Evolutionary conservation across 164 flowering plant species (phyloP).

Genomic region (Nymphaea thermarum): DNA sequence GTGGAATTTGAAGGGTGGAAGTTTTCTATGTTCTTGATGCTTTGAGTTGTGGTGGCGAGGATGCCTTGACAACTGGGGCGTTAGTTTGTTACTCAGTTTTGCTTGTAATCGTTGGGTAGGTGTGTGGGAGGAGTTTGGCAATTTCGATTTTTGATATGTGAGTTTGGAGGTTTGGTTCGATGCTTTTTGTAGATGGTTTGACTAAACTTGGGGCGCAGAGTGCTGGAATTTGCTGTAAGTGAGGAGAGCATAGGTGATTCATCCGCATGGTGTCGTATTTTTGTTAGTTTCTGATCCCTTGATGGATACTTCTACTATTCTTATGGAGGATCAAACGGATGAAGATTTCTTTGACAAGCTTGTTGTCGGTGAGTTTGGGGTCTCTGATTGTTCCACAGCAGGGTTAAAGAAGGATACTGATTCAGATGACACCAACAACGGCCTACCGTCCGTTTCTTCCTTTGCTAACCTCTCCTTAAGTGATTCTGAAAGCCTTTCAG

Average conservation of each 20-base stretch:
- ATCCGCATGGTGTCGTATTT: not conserved
- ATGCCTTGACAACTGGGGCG: too few species aligned
- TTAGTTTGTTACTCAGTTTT: too few species aligned
- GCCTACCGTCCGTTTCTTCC: not conserved
- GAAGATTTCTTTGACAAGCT: conserved; percentile 47
- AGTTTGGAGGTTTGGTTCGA: not conserved
- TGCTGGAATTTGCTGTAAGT: not conserved
- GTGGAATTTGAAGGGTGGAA: not conserved
- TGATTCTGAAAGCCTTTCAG: not conserved
- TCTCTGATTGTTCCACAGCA: conserved; percentile 5
- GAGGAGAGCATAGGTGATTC: not conserved
- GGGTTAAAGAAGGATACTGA: conserved; percentile 9
- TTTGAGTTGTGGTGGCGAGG: not conserved
- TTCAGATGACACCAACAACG: conserved; percentile 18
- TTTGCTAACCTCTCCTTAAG: not conserved
- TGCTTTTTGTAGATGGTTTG: not conserved
- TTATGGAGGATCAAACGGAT: conserved; percentile 50
- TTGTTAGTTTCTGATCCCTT: not conserved
- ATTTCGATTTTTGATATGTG: not conserved
- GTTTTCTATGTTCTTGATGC: not conserved
- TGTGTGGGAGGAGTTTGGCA: not conserved
- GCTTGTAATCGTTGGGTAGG: too few species aligned
- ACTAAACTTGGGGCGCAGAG: not conserved
- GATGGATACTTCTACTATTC: conserved; percentile 22
- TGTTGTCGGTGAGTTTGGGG: conserved; percentile 28